phyloP scores from a whole-genome alignment of 371 early-diverging fungal species.

The Saksenaea oblongispora region DNA sequence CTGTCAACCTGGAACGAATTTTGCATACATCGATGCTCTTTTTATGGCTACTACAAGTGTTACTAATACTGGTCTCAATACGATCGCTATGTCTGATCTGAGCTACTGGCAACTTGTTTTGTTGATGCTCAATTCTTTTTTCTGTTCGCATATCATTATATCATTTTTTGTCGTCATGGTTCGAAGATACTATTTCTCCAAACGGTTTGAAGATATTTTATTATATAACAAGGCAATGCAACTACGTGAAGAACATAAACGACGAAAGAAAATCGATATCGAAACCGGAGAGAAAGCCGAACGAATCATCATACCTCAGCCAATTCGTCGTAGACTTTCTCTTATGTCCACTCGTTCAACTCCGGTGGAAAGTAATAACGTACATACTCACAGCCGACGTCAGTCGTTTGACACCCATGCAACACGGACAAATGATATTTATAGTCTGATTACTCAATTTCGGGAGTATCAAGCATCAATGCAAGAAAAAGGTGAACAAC shows the following conservation, averaged over 20 bases:
- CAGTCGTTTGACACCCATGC: neutral
- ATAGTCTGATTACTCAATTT: slow-evolving; percentile 1
- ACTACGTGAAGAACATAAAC: slow-evolving; percentile 31
- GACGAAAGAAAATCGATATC: slow-evolving; percentile 18
- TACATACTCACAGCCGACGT: neutral
- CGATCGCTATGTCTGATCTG: slow-evolving; percentile 34
- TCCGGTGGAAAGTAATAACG: neutral
- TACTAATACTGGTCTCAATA: slow-evolving; percentile 47
- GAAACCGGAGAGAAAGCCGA: slow-evolving; percentile 14
- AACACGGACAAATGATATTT: neutral
- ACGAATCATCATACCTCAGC: neutral
- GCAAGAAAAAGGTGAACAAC: neutral
- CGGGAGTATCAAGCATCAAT: neutral
- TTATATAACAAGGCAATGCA: slow-evolving; percentile 39
- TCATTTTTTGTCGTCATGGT: slow-evolving; percentile 38
- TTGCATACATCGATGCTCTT: slow-evolving; percentile 44
- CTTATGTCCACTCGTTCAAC: slow-evolving; percentile 27
- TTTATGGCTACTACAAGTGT: slow-evolving; percentile 43
- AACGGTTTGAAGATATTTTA: slow-evolving; percentile 48
- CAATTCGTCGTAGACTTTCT: slow-evolving; percentile 21
- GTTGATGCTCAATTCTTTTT: slow-evolving; percentile 31
- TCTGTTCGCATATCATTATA: slow-evolving; percentile 39
- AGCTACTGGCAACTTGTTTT: slow-evolving; percentile 30
- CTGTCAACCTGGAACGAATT: slow-evolving; percentile 35
- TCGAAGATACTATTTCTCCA: slow-evolving; percentile 45